Evolutionary conservation across 805 yeast genomes (phyloP), one percentile per base, ranked within the genome.

Genomic region (Osmozyma mogii): DNA sequence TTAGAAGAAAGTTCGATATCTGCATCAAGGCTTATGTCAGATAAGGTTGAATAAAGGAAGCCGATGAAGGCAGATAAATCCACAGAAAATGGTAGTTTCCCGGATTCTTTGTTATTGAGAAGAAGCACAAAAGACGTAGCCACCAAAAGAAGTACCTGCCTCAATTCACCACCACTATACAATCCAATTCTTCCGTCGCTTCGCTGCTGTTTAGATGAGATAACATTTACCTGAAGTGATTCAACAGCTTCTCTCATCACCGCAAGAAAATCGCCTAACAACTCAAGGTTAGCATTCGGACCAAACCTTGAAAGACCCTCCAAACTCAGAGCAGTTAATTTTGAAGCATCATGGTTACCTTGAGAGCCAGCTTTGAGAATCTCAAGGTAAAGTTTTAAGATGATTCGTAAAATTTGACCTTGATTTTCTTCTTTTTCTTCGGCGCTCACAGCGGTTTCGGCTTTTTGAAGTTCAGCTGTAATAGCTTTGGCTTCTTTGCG

Each of bases 301-400:
- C 97, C 95, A 50, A 79, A 87, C 48, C 75, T 75, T 1, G 96
- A 83, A 33, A 92, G 59, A 3, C 97, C 97, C 58, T 92, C 97
- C 31, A 92, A 63, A 0, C 89, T 94, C 0, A 89, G 69, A 6
- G 94, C 95, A 65, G 85, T 76, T 30, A 92, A 61, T 9, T 35
- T 34, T 17, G 41, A 41, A 12, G 72, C 69, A 22, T 75, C 70
- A 12, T 77, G 71, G 25, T 74, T 68, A 11, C 68, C 69, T 6
- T 40, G 32, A 3, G 61, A 42, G 4, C 65, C 65, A 7, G 56
- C 58, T 50, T 72, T 80, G 38, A 92, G 63, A 17, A 89, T 72
- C 40, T 83, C 87, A 41, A 92, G 60, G 50, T 92, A 92, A 13
- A 84, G 56, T 1, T 79, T 68, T 36, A 92, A 64, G 17, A 87